A percentile compares a stretch with the other conserved stretches of the same genome.
Evolutionary conservation across 2,329 filamentous ascomycete genomes (phyloP).

Genomic region (Chalaropsis ovoidea): DNA sequence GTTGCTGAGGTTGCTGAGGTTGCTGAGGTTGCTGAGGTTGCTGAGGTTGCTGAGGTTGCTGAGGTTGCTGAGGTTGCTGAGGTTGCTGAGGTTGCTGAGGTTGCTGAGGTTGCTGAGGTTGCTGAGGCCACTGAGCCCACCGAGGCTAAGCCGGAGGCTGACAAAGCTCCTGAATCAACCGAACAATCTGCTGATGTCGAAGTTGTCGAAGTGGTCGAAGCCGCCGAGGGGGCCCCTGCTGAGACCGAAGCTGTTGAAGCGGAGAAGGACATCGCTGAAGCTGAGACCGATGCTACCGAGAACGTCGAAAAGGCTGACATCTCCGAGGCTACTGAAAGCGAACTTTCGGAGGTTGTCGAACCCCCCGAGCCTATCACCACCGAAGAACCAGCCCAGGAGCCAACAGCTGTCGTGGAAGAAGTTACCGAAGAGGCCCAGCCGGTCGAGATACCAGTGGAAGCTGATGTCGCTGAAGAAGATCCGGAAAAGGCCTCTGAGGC

Average conservation of each 20-base stretch:
- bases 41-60: no score
- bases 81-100: no score
- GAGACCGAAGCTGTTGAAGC: neutral
- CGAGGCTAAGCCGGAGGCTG: neutral
- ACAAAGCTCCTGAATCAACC: constrained; percentile 1
- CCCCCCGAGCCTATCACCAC: neutral
- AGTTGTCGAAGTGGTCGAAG: neutral
- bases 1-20: no score
- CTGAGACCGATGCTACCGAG: constrained; percentile 16
- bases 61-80: no score
- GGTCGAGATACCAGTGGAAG: constrained; percentile 16
- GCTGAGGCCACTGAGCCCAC: neutral
- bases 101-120: no score
- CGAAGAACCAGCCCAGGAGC: constrained; percentile 6
- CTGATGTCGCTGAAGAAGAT: constrained; percentile 11
- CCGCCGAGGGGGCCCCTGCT: neutral
- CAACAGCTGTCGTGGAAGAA: constrained; percentile 23
- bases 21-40: no score
- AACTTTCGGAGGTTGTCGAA: constrained; percentile 21
- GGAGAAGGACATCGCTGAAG: neutral
- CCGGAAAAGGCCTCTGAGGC: constrained; percentile 9
- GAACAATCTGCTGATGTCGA: constrained; percentile 10
- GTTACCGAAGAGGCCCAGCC: constrained; percentile 19
- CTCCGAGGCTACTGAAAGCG: constrained; percentile 13
- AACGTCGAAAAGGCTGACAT: constrained; percentile 18